Percentiles rank a stretch among this genome's conserved stretches.
These are phyloP conservation scores for Suillus variegatus DNA, from an alignment of 768 basidiomycete species.

Conservation along the genomic window DNA sequence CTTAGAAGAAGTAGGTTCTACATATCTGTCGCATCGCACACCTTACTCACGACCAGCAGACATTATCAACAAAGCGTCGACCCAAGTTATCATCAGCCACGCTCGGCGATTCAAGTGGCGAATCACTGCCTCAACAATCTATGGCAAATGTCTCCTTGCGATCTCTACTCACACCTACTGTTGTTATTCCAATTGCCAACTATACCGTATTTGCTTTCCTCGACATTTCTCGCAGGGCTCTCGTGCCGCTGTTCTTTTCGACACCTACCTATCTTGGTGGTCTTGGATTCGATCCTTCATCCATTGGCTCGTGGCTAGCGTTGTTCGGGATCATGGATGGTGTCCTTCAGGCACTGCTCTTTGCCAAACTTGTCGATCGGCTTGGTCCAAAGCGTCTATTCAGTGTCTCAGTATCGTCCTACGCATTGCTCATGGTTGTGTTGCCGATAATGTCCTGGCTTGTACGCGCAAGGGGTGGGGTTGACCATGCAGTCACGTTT, in stretches of 20 bases:
- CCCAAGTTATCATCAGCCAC: not conserved
- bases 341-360: conserved; percentile 40
- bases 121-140: not conserved
- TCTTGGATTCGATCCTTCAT: conserved; percentile 39
- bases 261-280: conserved; percentile 46
- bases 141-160: conserved; percentile 31
- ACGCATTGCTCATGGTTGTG: conserved; percentile 39
- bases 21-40: too few relatives aligned
- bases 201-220: conserved; percentile 44
- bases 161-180: conserved; percentile 30
- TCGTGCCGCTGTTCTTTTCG: conserved; percentile 49
- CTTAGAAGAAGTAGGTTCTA: conserved; percentile 32
- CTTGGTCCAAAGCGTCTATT: conserved; percentile 47
- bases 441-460: conserved; percentile 48
- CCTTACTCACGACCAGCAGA: not conserved
- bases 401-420: conserved; percentile 37
- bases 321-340: conserved; percentile 40
- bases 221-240: conserved; percentile 39
- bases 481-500: conserved; percentile 38
- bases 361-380: conserved; percentile 38
- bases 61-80: not conserved
- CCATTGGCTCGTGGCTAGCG: conserved; percentile 42
- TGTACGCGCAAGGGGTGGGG: conserved; percentile 32
- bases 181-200: conserved; percentile 44
- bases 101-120: not conserved